These are phyloP conservation scores for Pelargonium cotyledonis DNA, from an alignment of 441 rosid species.

Conservation along the genomic window DNA sequence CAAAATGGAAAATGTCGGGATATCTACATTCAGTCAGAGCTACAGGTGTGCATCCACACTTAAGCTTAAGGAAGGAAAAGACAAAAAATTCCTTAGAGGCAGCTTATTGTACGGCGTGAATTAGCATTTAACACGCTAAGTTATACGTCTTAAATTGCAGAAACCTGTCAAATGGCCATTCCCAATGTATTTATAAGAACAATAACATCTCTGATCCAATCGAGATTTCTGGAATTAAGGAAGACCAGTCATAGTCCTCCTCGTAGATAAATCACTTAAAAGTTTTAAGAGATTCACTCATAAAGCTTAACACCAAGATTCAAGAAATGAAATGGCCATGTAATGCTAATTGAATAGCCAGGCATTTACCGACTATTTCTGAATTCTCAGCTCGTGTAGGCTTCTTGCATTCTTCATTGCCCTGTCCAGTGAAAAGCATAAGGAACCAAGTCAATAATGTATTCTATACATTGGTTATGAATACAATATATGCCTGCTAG, in stretches of 20 bases:
- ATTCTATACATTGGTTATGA: neutral
- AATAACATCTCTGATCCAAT: neutral
- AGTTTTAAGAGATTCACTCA: neutral
- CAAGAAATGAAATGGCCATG: neutral
- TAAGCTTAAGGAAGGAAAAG: too few species aligned
- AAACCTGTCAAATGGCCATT: neutral
- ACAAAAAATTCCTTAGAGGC: neutral
- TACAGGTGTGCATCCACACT: too few species aligned
- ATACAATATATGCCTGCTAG: neutral
- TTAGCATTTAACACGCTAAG: neutral
- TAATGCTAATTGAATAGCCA: slow-evolving; percentile 4
- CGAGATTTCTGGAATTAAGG: neutral
- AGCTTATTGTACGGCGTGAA: neutral
- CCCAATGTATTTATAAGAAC: neutral
- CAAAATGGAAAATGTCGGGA: too few species aligned
- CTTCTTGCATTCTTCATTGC: slow-evolving; percentile 28
- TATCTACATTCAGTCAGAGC: too few species aligned
- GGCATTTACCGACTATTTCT: slow-evolving; percentile 24
- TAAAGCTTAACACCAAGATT: neutral
- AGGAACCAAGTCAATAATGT: slow-evolving; percentile 4
- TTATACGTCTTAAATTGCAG: neutral
- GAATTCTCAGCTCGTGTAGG: slow-evolving; percentile 21
- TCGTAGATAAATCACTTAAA: neutral
- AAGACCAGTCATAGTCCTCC: neutral
- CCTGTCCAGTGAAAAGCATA: slow-evolving; percentile 40